These are phyloP conservation scores for Suhomyces faveliae DNA, from an alignment of 805 yeast species.

Conservation along the genomic window DNA sequence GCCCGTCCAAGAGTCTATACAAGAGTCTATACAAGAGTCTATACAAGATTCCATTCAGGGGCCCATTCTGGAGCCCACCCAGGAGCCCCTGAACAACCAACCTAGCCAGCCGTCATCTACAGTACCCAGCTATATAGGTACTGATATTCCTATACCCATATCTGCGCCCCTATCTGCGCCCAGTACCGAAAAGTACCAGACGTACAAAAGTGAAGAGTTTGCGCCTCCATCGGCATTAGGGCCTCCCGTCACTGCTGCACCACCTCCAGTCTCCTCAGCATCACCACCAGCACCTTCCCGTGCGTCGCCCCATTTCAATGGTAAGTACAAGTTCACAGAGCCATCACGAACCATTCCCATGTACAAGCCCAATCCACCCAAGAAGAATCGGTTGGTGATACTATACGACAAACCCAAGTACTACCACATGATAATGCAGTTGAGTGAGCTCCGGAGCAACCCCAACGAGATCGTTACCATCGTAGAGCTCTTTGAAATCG, in stretches of 20 bases:
- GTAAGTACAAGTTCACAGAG: neutral
- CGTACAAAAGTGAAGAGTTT: neutral
- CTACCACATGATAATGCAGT: conserved; percentile 26
- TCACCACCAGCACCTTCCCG: neutral
- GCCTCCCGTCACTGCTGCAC: neutral
- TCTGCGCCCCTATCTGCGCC: neutral
- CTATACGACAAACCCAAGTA: conserved; percentile 29
- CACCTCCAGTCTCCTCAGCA: neutral
- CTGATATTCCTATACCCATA: neutral
- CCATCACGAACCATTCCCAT: neutral
- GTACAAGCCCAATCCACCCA: conserved; percentile 2
- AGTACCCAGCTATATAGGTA: neutral
- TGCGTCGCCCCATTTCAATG: neutral
- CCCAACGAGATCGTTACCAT: conserved; percentile 18
- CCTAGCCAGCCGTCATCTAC: neutral
- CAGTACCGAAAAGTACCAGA: neutral
- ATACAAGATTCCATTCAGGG: no score
- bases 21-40: no score
- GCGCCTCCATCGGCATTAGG: neutral
- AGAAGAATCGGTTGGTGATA: conserved; percentile 16
- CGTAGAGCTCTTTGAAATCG: conserved; percentile 18
- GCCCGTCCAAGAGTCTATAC: no score
- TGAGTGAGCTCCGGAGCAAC: conserved; percentile 19
- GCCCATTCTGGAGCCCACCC: no score
- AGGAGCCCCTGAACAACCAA: neutral